Base-by-base conservation (phyloP, 768 basidiomycete species). In the Lentinula lateritia region DNA sequence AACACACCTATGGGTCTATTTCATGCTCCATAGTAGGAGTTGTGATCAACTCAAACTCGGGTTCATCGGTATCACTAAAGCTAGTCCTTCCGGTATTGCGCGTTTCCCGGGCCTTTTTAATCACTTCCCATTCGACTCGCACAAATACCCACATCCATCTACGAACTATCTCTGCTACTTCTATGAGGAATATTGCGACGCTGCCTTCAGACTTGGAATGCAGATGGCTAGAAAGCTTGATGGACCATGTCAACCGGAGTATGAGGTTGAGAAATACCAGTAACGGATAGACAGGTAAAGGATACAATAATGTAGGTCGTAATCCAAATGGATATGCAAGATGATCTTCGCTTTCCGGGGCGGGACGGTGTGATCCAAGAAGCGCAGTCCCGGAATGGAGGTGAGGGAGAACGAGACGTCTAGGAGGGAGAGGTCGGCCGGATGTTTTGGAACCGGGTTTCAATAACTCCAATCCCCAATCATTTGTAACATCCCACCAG, bases 131-230 rank as follows among this genome's bases (percentile, higher is more conserved):
- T 75, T 99, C 97, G 45, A 98, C 85, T 41, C 97, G 85, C 64
- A 98, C 74, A 74, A 97, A 98, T 32, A 97, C 94, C 97, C 97
- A 99, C 78, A 98, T 83, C 97, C 97, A 99, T 67, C 97, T 75
- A 64, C 97, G 80, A 39, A 93, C 70, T 35, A 99, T 75, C 75
- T 98, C 97, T 36, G 95, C 86, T 46, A 91, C 80, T 74, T 99
- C 95, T 57, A 98, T 83, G 80, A 89, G 84, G 75, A 98, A 97
- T 45, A 96, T 92, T 18, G 89, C 81, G 16, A 83, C 76, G 67
- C 89, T 91, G 41, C 94, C 88, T 66, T 95, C 92, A 43, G 66
- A 60, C 32, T 65, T 12, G 9, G 61, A 59, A 43, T 59, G 61
- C 45, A 58, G 60, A 35, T 58, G 60, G 42, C 53, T 56, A 6